phyloP scores from a whole-genome alignment of 2,329 filamentous ascomycete genomes.

The Bimuria novae-zelandiae region DNA sequence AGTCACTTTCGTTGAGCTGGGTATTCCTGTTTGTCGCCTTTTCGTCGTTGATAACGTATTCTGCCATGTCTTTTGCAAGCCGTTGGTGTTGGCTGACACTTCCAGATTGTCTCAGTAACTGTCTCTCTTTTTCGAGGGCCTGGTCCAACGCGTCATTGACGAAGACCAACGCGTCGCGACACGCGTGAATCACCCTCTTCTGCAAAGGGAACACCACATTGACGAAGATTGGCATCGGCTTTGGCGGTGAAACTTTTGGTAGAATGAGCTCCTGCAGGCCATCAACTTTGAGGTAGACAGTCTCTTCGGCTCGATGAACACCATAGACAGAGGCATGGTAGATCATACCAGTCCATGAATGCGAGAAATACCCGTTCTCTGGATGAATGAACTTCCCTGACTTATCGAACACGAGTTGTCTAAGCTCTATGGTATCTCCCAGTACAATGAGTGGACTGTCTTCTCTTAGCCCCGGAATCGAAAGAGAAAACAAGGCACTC shows the following conservation, averaged over 20 bases:
- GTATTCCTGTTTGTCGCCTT: background rate
- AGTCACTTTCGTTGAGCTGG: background rate
- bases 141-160: constrained; percentile 6
- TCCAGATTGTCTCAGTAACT: background rate
- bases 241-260: background rate
- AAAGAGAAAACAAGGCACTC: constrained; percentile 21
- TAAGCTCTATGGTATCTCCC: constrained; percentile 39
- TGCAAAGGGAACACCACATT: constrained; percentile 33
- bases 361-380: background rate
- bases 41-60: background rate
- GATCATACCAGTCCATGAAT: constrained; percentile 25
- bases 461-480: constrained; percentile 38
- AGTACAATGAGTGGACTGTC: constrained; percentile 37
- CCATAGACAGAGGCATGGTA: constrained; percentile 28
- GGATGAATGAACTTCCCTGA: constrained; percentile 14
- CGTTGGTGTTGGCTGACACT: background rate
- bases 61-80: background rate
- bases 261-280: constrained; percentile 11
- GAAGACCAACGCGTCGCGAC: constrained; percentile 15
- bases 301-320: constrained; percentile 29
- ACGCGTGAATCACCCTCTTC: constrained; percentile 10
- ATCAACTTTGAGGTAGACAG: constrained; percentile 26
- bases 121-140: background rate
- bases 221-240: constrained; percentile 17
- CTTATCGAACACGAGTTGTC: constrained; percentile 30